Conservation (phyloP, 208 protist species). For the Hexamita inflata region DNA sequence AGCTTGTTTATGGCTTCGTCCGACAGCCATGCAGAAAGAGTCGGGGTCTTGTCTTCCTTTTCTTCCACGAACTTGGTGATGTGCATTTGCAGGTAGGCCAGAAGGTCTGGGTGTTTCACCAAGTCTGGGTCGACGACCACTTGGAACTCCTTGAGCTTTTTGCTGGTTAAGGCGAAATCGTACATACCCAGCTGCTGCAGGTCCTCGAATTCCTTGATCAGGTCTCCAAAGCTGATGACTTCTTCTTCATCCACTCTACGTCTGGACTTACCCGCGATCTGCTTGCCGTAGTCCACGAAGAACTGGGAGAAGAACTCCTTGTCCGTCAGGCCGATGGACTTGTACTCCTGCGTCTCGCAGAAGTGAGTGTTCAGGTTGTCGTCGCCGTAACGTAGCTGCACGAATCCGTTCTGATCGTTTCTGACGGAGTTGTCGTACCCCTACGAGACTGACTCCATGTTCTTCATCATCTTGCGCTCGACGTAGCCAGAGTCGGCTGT, state of each 20-base stretch:
- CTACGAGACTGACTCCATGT: conserved; percentile 86
- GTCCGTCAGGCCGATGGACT: conserved; percentile 39
- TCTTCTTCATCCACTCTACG: no score
- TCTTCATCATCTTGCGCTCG: conserved; percentile 90
- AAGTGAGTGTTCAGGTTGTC: conserved; percentile 80
- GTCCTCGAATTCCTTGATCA: no score
- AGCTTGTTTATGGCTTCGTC: no score
- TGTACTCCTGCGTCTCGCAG: conserved; percentile 60
- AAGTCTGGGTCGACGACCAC: not conserved
- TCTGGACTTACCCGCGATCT: conserved; percentile 40
- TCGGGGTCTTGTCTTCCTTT: not conserved
- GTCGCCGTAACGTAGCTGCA: conserved; percentile 89
- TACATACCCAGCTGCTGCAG: no score
- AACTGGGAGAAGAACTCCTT: conserved; percentile 19
- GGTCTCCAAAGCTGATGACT: no score
- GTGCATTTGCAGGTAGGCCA: not conserved
- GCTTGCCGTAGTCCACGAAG: conserved; percentile 32
- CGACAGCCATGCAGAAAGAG: not conserved
- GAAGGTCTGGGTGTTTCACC: not conserved
- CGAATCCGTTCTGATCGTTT: conserved; percentile 65
- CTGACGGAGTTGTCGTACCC: conserved; percentile 93
- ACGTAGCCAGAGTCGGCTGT: conserved; percentile 99
- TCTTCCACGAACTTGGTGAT: not conserved
- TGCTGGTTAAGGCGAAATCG: no score
- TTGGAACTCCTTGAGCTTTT: not conserved